Evolutionary conservation across 139 green algal genomes (phyloP).

Genomic region (Micromonas pusilla): DNA sequence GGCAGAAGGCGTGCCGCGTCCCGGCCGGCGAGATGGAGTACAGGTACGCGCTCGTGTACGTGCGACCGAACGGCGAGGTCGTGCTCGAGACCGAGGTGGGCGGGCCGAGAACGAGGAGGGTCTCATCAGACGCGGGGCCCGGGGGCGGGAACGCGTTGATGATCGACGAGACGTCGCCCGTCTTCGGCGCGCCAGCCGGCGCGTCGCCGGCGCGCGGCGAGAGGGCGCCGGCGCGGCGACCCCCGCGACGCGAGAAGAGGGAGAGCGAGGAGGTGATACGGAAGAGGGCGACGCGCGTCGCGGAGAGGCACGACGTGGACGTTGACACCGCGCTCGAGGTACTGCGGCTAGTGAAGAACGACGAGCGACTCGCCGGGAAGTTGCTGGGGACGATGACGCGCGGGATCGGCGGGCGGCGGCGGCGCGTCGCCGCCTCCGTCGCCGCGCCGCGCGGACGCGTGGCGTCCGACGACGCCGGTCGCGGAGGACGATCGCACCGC

Average conservation of each 20-base stretch:
- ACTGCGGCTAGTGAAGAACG: not conserved
- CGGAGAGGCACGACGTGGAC: not conserved
- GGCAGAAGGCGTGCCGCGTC: not conserved
- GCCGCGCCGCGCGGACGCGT: too few species aligned
- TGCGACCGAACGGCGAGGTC: not conserved
- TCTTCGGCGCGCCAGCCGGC: too few species aligned
- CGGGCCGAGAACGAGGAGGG: not conserved
- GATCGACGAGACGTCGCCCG: not conserved
- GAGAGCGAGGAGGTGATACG: too few species aligned
- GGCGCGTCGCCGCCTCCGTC: too few species aligned
- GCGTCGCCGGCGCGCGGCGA: too few species aligned
- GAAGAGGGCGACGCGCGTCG: too few species aligned
- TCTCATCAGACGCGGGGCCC: too few species aligned
- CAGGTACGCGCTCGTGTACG: not conserved
- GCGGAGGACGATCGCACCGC: not conserved
- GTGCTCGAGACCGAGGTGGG: not conserved
- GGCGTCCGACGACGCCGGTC: too few species aligned
- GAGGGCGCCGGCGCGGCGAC: too few species aligned
- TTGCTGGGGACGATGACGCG: not conserved
- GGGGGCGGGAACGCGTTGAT: not conserved
- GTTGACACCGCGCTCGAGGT: constrained; percentile 2
- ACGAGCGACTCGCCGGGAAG: not conserved
- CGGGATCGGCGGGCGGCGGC: too few species aligned
- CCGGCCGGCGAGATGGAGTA: not conserved
- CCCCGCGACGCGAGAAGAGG: too few species aligned